These are phyloP conservation scores for Periglandula ipomoeae DNA, from an alignment of 2,329 filamentous ascomycete species.

Conservation along the genomic window DNA sequence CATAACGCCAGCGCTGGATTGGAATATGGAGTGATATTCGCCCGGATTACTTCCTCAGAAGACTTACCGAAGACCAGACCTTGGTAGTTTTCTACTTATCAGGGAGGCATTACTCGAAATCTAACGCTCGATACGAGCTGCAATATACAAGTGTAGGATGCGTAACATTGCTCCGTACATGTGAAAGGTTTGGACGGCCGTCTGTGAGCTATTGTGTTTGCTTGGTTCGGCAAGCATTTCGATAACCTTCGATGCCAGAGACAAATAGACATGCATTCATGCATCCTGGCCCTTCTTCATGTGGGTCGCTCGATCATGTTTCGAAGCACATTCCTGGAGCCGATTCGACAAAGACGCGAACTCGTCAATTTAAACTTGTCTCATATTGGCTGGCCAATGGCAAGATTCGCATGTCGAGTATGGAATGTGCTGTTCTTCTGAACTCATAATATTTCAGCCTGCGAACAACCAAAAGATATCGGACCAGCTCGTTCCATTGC, in stretches of 20 bases:
- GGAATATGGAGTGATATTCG: no score
- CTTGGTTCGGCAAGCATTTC: background rate
- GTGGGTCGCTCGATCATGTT: background rate
- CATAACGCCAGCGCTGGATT: no score
- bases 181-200: no score
- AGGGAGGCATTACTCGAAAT: no score
- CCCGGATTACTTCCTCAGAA: no score
- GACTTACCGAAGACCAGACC: no score
- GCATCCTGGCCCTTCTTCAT: background rate
- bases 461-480: background rate
- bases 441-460: background rate
- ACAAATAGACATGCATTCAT: background rate
- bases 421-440: no score
- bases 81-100: no score
- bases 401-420: background rate
- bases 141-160: no score
- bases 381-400: background rate
- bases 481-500: background rate
- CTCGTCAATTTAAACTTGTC: background rate
- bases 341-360: no score
- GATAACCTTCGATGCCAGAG: background rate
- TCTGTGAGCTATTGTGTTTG: background rate
- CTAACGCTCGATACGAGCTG: background rate
- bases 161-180: no score
- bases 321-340: background rate